phyloP scores from a whole-genome alignment of 2,329 filamentous ascomycete genomes.

The Raffaelea deltoideospora region DNA sequence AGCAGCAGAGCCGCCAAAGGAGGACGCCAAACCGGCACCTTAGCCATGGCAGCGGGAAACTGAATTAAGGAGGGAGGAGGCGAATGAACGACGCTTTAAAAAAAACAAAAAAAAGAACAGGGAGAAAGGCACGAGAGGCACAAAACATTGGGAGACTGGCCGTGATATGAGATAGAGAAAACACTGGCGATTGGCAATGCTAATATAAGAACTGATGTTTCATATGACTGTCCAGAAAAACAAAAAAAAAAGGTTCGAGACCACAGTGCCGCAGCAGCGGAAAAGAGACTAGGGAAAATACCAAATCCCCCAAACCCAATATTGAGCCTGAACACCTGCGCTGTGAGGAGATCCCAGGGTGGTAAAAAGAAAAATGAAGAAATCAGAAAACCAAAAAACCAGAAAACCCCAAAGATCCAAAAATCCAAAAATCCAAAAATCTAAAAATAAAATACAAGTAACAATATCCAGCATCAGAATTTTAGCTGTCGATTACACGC shows the following conservation, averaged over 20 bases:
- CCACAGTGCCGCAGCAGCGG: neutral
- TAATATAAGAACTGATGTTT: too few species aligned
- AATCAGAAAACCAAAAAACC: neutral
- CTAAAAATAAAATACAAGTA: neutral
- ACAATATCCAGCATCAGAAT: too few species aligned
- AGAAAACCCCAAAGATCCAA: neutral
- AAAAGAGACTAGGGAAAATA: neutral
- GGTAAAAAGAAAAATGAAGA: neutral
- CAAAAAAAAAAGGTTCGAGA: too few species aligned
- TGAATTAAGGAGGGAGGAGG: too few species aligned
- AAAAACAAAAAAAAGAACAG: neutral
- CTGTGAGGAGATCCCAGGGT: too few species aligned
- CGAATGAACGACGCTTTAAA: too few species aligned
- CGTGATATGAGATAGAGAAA: too few species aligned
- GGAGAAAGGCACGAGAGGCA: neutral
- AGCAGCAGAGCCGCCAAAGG: neutral
- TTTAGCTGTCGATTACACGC: slow-evolving; percentile 4
- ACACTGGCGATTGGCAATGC: too few species aligned
- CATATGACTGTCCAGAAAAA: too few species aligned
- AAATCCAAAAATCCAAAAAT: neutral
- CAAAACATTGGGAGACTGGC: too few species aligned
- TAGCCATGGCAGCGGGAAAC: neutral
- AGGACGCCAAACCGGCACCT: slow-evolving; percentile 1
- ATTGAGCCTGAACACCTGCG: too few species aligned
- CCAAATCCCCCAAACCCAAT: too few species aligned